phyloP scores from a whole-genome alignment of 2,329 filamentous ascomycete genomes.

The Sclerotinia nivalis region DNA sequence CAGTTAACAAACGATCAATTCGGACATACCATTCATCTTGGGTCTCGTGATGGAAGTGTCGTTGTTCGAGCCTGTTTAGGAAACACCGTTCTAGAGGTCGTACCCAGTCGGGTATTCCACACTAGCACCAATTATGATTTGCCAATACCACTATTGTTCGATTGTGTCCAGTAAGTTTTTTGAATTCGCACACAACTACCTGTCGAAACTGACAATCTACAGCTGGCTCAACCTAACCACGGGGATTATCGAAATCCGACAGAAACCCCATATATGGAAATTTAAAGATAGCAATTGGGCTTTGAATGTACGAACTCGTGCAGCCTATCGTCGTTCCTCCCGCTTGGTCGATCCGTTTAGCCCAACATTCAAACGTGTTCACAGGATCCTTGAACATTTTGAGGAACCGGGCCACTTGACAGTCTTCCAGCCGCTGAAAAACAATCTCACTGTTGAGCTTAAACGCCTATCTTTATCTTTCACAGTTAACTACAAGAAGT shows the following conservation, averaged over 20 bases:
- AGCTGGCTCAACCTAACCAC: constrained; percentile 55
- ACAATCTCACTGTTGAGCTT: constrained; percentile 50
- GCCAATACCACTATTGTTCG: constrained; percentile 51
- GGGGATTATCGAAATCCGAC: constrained; percentile 54
- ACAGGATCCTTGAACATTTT: constrained; percentile 52
- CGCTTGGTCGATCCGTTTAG: constrained; percentile 53
- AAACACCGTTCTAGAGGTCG: constrained; percentile 40
- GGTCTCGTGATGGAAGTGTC: constrained; percentile 45
- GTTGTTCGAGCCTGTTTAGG: constrained; percentile 47
- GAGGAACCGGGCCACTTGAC: constrained; percentile 48
- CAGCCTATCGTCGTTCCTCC: constrained; percentile 38
- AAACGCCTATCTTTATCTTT: constrained; percentile 56
- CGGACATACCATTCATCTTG: constrained; percentile 55
- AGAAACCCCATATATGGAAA: constrained; percentile 46
- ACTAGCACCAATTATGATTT: constrained; percentile 47
- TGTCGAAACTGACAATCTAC: background rate
- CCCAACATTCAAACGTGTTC: constrained; percentile 44
- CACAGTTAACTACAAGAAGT: constrained; percentile 46
- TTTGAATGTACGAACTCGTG: constrained; percentile 40
- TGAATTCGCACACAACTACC: too few relatives aligned
- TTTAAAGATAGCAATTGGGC: constrained; percentile 45
- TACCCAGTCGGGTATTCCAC: constrained; percentile 42
- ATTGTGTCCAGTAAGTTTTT: constrained; percentile 48
- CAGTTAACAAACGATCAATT: constrained; percentile 42
- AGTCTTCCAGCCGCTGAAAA: constrained; percentile 47